Percentiles rank a stretch among this genome's conserved stretches.
phyloP scores from a whole-genome alignment of 2,329 filamentous ascomycete species.

The Penicillium sclerotiorum region DNA sequence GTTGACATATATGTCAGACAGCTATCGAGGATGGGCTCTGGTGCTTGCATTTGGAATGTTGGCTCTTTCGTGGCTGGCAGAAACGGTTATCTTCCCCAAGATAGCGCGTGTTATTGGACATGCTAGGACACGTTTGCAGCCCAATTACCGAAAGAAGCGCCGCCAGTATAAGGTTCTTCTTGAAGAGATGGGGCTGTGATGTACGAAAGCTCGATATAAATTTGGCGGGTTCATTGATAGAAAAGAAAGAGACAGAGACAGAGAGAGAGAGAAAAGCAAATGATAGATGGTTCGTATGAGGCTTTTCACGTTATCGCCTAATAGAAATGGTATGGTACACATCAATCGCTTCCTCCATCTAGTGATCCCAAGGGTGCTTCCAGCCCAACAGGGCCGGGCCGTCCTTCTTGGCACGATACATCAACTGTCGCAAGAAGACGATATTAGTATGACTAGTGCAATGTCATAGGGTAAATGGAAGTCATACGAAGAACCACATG shows the following conservation, averaged over 20 bases:
- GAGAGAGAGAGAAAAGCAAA: no score
- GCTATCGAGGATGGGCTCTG: slow-evolving; percentile 75
- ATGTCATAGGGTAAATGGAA: not conserved
- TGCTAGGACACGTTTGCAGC: slow-evolving; percentile 59
- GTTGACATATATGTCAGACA: slow-evolving; percentile 72
- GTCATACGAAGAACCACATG: slow-evolving; percentile 97
- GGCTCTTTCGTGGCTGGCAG: slow-evolving; percentile 67
- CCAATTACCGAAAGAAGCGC: slow-evolving; percentile 68
- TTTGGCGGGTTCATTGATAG: slow-evolving; percentile 9
- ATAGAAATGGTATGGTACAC: slow-evolving; percentile 29
- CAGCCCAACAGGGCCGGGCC: slow-evolving; percentile 86
- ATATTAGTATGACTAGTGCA: slow-evolving; percentile 2
- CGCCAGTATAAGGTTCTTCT: slow-evolving; percentile 85
- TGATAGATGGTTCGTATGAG: slow-evolving; percentile 8
- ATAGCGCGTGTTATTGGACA: slow-evolving; percentile 70
- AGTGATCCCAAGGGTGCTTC: slow-evolving; percentile 98
- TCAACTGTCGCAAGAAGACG: slow-evolving; percentile 61
- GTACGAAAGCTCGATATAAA: not conserved
- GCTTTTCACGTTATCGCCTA: slow-evolving; percentile 12
- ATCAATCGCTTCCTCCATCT: slow-evolving; percentile 14
- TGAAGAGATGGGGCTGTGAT: slow-evolving; percentile 60
- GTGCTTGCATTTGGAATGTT: slow-evolving; percentile 71
- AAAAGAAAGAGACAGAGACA: not conserved
- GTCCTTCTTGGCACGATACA: slow-evolving; percentile 97
- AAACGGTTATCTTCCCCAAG: slow-evolving; percentile 69